Base-by-base conservation (phyloP, 345 rosid genomes). In the Turritis glabra region DNA sequence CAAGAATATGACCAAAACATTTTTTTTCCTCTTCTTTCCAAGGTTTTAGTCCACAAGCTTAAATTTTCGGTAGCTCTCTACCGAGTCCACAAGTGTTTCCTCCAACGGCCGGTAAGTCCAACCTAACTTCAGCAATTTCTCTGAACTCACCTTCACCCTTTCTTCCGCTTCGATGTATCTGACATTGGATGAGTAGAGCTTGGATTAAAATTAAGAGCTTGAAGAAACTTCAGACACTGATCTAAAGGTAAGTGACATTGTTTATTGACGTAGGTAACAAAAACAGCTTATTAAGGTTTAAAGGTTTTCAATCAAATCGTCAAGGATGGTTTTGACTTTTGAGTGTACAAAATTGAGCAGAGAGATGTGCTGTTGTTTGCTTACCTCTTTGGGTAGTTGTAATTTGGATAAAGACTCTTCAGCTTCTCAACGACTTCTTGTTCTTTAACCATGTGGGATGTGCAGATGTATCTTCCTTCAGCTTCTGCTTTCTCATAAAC, bases 391-490 rank as follows among this genome's bases (percentile, higher is more conserved):
- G 92, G 91, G 72, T 81, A 88, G 22, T 80, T 84, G 79, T 83
- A 88, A 65, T 77, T 69, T 23, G 89, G 89, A 73, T 80, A 88
- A 33, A 83, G 75, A 30, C 71, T 79, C 77, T 78, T 87, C 67
- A 89, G 78, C 53, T 80, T 87, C 73, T 81, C 84, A 44, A 88
- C 83, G 52, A 87, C 18, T 26, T 71, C 77, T 8, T 4, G 38
- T 18, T 73, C 73, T 65, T 26, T 77, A 22, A 72, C 64, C 17
- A 15, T 1, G 74, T 87, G 76, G 38, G 87, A 57, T 11, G 52
- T n/a, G 68, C 93, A 85, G 38, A 87, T 70, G 73, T 90, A 88
- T 79, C 96, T 82, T 40, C 93, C 92, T 81, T 89, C 82, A 54
- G 88, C 88, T 73, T 84, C 88, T 30, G 82, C 77, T 67, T 82